Base-by-base conservation (phyloP, 1,284 basidiomycete genomes). In the Porodaedalea pini region DNA sequence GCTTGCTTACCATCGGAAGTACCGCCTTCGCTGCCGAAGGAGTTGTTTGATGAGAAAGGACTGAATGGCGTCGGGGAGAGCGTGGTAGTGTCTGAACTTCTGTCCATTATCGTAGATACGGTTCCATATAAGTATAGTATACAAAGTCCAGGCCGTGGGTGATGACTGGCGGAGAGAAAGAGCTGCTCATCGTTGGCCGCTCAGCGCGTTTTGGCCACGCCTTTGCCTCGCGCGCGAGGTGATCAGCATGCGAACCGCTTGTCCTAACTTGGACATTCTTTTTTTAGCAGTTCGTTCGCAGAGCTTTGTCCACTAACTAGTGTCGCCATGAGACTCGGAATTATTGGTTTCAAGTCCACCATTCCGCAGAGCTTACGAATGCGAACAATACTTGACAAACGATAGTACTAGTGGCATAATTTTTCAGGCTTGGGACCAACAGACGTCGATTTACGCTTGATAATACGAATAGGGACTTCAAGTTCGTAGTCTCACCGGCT, bases 1-100 rank as follows among this genome's bases (percentile, higher is more conserved):
- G 56, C 25, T 53, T 51, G 51, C 77, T 68, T 63, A 81, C 82
- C 81, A 68, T 89, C 87, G 37, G 87, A 87, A 41, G 86, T 88
- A 31, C 79, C 77, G 29, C 67, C 66, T 58, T 85, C 84, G 61
- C 83, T 85, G 55, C 73, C 71, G 32, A 39, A 36, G 19, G 48
- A 55, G 40, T 54, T 32, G 5, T 34, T 71, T 43, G 74, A 71
- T 34, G 77, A 78, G 71, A 80, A 80, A 64, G 78, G 78, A 70
- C 77, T 78, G 71, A 79, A 75, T 21, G 77, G 72, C 37, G 73
- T 68, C 48, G 75, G 74, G 47, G 76, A 76, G 52, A 59, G 43
- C 41, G 72, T 68, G 25, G 75, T 73, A 21, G 73, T 72, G 53
- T 75, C 73, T 52, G 73, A 74, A 29, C 19, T 43, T 54, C 58